Evolutionary conservation across 2,329 filamentous ascomycete genomes (phyloP).

Genomic region (Xylariaceae sp.): DNA sequence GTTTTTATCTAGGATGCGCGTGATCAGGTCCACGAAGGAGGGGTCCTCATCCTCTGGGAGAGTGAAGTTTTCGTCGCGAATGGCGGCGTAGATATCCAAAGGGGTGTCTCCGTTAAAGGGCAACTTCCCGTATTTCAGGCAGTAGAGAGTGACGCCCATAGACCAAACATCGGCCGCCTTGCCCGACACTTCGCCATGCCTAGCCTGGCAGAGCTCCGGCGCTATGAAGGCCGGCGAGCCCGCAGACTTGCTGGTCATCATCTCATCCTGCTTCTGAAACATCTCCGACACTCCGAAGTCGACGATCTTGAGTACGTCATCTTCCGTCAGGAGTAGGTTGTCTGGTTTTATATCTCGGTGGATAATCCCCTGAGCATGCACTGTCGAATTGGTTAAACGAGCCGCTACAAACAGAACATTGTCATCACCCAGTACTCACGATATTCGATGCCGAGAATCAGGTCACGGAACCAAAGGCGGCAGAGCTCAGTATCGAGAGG

Average conservation of each 20-base stretch:
- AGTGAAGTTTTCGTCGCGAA: slow-evolving; percentile 62
- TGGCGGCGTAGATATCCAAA: slow-evolving; percentile 84
- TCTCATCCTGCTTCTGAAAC: slow-evolving; percentile 79
- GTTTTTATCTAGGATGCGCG: slow-evolving; percentile 74
- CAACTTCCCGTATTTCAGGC: slow-evolving; percentile 79
- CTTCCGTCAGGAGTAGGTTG: slow-evolving; percentile 82
- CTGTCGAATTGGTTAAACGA: slow-evolving; percentile 36
- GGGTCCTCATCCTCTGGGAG: slow-evolving; percentile 60
- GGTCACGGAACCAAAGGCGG: slow-evolving; percentile 87
- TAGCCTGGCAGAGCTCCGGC: slow-evolving; percentile 82
- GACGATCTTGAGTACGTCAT: slow-evolving; percentile 92
- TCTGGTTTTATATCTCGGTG: slow-evolving; percentile 98
- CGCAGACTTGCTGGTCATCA: slow-evolving; percentile 89
- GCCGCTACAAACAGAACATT: not conserved
- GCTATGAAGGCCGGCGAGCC: slow-evolving; percentile 93
- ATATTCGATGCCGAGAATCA: slow-evolving; percentile 94
- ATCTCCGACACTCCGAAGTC: slow-evolving; percentile 99
- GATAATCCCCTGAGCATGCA: slow-evolving; percentile 90
- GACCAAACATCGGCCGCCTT: slow-evolving; percentile 95
- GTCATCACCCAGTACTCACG: slow-evolving; percentile 43
- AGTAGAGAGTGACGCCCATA: slow-evolving; percentile 94
- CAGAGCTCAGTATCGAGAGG: slow-evolving; percentile 81
- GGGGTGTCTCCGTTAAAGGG: slow-evolving; percentile 78
- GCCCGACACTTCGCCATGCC: slow-evolving; percentile 81
- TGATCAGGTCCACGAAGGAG: slow-evolving; percentile 69